Base-by-base conservation (phyloP, 371 early-diverging fungal genomes). In the Mortierella sp. region DNA sequence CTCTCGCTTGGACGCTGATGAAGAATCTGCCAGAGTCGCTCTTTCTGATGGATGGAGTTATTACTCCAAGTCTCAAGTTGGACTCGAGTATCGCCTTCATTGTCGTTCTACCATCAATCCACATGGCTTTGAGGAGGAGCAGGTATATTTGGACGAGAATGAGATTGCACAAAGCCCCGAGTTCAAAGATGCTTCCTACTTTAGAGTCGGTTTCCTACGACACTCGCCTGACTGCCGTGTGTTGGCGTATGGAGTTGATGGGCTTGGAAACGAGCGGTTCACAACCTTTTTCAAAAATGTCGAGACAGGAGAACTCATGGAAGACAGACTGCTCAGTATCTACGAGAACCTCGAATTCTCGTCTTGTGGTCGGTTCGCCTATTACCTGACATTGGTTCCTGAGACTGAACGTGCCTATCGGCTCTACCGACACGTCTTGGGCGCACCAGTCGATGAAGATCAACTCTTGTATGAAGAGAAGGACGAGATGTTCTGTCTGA, bases 401-500 rank as follows among this genome's bases (percentile, higher is more conserved):
- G 87, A 82, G 14, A 73, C 63, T n/a, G 87, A 87, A 50, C 71
- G 89, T 1, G 84, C 87, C 9, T 86, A 86, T 60, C 74, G 83
- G 34, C 34, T 86, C 21, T 81, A 71, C 60, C 78, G 85, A 16
- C 89, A 88, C 52, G 47, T 31, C 28, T 30, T 89, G 16, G 89
- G 87, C 1, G 45, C 58, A 0, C 55, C 64, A 28, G 80, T 84
- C 1, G 58, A 59, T 1, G 4, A 23, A 13, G 89, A 87, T 54
- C 72, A 54, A n/a, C 45, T 86, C 8, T 49, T 88, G 18, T 86
- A 82, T 48, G 82, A 88, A 47, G 89, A 89, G 53, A 52, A 46
- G 13, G 89, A 89, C 70, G 85, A 85, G 60, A 88, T 86, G 86
- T 89, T 84, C 43, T 86, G 67, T 49, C 38, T 89, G 27, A 76